Percentiles rank a stretch among this genome's conserved stretches.
Evolutionary conservation across 495 filamentous ascomycete species (phyloP).

Genomic region (Penicillium pulvis): DNA sequence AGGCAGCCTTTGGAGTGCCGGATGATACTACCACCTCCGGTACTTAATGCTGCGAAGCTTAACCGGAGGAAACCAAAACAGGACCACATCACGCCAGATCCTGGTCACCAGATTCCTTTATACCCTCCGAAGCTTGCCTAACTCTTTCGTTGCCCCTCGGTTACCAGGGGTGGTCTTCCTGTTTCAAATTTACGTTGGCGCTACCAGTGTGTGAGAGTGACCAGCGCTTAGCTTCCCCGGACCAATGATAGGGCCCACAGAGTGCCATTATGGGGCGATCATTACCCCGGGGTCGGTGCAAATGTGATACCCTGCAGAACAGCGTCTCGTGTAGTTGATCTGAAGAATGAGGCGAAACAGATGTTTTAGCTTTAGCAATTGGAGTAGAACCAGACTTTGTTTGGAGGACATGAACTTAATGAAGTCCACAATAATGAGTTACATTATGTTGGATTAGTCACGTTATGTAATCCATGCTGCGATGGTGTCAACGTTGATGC

Average conservation of each 20-base stretch:
- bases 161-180: conserved; percentile 1
- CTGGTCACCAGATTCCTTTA: not conserved
- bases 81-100: conserved; percentile 24
- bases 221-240: conserved; percentile 13
- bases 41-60: not conserved
- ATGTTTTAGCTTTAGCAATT: not conserved
- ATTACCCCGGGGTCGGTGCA: not conserved
- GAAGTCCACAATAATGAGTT: no score
- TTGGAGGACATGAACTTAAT: not conserved
- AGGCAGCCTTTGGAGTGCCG: no score
- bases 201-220: conserved; percentile 17
- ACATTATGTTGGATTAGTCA: no score
- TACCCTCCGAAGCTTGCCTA: not conserved
- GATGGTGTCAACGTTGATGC: no score
- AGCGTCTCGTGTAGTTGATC: conserved; percentile 4
- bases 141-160: not conserved
- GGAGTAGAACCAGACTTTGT: not conserved
- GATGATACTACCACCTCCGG: not conserved
- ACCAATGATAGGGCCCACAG: conserved; percentile 7
- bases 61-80: conserved; percentile 17
- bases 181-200: conserved; percentile 16
- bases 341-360: conserved; percentile 6
- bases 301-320: conserved; percentile 16
- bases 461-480: no score
- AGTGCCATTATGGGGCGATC: conserved; percentile 3